phyloP scores from a whole-genome alignment of 2,329 filamentous ascomycete genomes.

The Clonostachys rosea region DNA sequence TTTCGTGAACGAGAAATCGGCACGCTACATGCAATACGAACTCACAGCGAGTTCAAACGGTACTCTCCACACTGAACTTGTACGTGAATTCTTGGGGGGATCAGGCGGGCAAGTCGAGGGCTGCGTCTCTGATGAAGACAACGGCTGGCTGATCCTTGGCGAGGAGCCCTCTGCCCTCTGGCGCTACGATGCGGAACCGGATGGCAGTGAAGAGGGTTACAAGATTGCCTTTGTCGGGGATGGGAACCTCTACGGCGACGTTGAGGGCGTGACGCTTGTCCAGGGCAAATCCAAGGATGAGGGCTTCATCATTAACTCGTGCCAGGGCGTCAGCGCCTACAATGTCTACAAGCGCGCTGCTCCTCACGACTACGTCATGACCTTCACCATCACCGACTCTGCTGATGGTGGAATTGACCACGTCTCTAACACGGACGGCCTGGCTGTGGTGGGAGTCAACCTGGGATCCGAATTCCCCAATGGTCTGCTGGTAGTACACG shows the following conservation, averaged over 20 bases:
- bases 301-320: slow-evolving; percentile 47
- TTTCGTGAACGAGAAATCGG: slow-evolving; percentile 49
- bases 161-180: slow-evolving; percentile 47
- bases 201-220: slow-evolving; percentile 23
- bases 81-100: slow-evolving; percentile 45
- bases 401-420: slow-evolving; percentile 34
- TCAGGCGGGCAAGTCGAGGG: slow-evolving; percentile 49
- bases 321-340: slow-evolving; percentile 47
- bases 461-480: slow-evolving; percentile 33
- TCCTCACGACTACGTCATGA: slow-evolving; percentile 43
- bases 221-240: slow-evolving; percentile 37
- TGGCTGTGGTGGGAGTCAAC: slow-evolving; percentile 36
- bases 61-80: slow-evolving; percentile 36
- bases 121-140: slow-evolving; percentile 45
- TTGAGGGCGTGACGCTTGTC: slow-evolving; percentile 48
- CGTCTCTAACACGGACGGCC: slow-evolving; percentile 49
- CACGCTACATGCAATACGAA: slow-evolving; percentile 49
- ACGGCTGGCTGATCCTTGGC: slow-evolving; percentile 44
- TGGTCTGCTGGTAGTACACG: slow-evolving; percentile 45
- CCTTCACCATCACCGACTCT: slow-evolving; percentile 39
- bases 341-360: slow-evolving; percentile 42
- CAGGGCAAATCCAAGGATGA: slow-evolving; percentile 33
- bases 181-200: slow-evolving; percentile 46
- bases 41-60: slow-evolving; percentile 31
- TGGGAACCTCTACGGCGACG: slow-evolving; percentile 41